Conservation (phyloP, 177 flowering plant genomes). For the Vitis hybrid region DNA sequence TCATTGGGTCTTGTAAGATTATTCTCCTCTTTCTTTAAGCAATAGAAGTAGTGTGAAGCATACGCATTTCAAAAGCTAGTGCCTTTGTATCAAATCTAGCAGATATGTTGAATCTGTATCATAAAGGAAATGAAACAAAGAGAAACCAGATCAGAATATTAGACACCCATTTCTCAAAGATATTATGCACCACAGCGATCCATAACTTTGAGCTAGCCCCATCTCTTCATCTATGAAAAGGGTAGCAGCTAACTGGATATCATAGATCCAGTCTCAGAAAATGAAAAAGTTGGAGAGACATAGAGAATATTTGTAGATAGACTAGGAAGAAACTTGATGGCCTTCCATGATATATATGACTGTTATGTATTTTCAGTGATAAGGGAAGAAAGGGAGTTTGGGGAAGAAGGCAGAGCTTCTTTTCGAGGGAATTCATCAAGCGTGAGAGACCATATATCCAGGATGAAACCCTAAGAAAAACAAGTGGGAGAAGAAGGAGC, state of each 20-base stretch:
- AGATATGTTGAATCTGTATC: neutral
- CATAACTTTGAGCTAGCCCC: neutral
- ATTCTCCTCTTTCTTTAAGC: conserved; percentile 7
- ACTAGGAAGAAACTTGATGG: neutral
- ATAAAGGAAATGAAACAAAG: too few species aligned
- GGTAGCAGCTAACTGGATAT: neutral
- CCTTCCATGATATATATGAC: too few species aligned
- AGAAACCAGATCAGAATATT: neutral
- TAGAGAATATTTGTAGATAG: neutral
- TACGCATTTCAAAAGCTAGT: conserved; percentile 5
- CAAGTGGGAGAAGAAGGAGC: neutral
- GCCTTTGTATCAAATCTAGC: neutral
- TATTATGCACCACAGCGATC: neutral
- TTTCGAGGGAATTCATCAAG: neutral
- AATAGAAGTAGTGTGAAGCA: neutral
- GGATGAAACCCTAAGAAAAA: neutral
- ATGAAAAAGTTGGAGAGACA: neutral
- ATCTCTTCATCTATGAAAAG: neutral
- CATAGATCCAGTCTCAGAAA: neutral
- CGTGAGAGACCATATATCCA: neutral
- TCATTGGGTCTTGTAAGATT: neutral
- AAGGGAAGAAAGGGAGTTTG: too few species aligned
- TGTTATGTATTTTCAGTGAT: too few species aligned
- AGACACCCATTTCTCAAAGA: neutral
- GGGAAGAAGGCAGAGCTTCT: neutral